Conservation (phyloP, 495 filamentous ascomycete genomes). For the Penicillium alfredii region DNA sequence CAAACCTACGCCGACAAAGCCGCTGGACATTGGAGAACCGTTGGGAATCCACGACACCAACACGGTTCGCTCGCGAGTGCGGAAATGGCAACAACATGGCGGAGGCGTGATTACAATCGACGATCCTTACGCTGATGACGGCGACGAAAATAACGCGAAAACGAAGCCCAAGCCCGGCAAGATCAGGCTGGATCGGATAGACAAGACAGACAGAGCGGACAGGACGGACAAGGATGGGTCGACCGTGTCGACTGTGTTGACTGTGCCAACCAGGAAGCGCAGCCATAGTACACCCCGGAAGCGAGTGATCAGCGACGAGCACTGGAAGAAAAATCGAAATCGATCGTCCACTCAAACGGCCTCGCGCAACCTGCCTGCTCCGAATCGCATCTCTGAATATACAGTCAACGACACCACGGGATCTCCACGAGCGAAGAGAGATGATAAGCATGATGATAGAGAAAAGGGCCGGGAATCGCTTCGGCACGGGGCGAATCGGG, state of each 20-base stretch:
- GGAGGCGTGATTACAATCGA: slow-evolving; percentile 51
- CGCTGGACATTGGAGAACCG: slow-evolving; percentile 48
- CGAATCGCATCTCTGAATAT: slow-evolving; percentile 40
- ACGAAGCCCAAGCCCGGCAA: slow-evolving; percentile 23
- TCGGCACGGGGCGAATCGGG: slow-evolving; percentile 5
- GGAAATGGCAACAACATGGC: slow-evolving; percentile 68
- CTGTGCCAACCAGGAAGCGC: slow-evolving; percentile 21
- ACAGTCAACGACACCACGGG: slow-evolving; percentile 35
- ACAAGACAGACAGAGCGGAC: slow-evolving; percentile 10
- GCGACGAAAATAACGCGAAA: slow-evolving; percentile 28
- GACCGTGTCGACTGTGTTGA: background rate
- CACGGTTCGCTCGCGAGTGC: slow-evolving; percentile 63
- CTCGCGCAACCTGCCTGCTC: slow-evolving; percentile 46
- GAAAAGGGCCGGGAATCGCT: slow-evolving; percentile 12
- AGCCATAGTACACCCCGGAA: slow-evolving; percentile 61
- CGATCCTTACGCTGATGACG: slow-evolving; percentile 37
- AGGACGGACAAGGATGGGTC: background rate
- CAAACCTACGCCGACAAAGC: slow-evolving; percentile 31
- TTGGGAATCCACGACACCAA: slow-evolving; percentile 50
- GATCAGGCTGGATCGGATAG: slow-evolving; percentile 17
- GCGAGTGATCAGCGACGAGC: slow-evolving; percentile 72
- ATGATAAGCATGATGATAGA: slow-evolving; percentile 17
- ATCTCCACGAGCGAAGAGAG: slow-evolving; percentile 16
- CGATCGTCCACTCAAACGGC: slow-evolving; percentile 43
- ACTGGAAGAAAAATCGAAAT: slow-evolving; percentile 54